These are phyloP conservation scores for Rhizoclosmatium hyalinum DNA, from an alignment of 371 early-diverging fungal species.

Conservation along the genomic window DNA sequence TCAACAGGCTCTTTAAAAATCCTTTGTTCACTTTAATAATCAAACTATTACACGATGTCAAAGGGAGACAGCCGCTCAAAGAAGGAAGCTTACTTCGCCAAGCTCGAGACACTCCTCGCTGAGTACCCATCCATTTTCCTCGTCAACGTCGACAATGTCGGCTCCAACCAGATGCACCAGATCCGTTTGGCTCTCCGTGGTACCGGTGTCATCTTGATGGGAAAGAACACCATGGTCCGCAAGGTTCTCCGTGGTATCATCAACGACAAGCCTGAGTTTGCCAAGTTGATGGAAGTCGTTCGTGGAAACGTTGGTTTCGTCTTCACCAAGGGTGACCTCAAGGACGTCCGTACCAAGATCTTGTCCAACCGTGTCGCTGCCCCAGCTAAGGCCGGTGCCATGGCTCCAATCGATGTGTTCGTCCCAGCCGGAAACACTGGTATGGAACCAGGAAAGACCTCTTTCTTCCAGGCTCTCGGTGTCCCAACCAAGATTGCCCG, in stretches of 20 bases:
- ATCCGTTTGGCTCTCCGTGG: conserved; percentile 95
- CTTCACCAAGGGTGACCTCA: conserved; percentile 98
- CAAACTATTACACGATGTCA: conserved; percentile 69
- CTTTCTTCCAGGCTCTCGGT: conserved; percentile 99
- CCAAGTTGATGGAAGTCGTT: conserved; percentile 84
- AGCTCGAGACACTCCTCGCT: conserved; percentile 54
- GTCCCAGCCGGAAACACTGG: conserved; percentile 99
- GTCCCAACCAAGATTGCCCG: conserved; percentile 99
- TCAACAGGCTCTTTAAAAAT: conserved; percentile 41
- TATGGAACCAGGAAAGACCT: conserved; percentile 99
- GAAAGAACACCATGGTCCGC: conserved; percentile 99
- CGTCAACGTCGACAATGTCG: conserved; percentile 99
- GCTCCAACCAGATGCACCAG: conserved; percentile 99
- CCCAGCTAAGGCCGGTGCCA: conserved; percentile 98
- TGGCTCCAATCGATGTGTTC: conserved; percentile 96
- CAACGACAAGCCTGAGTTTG: conserved; percentile 84
- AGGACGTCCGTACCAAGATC: conserved; percentile 92
- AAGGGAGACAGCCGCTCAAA: conserved; percentile 85
- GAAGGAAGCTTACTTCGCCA: conserved; percentile 68
- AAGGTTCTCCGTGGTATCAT: conserved; percentile 88
- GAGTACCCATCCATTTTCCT: conserved; percentile 91
- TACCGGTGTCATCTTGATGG: conserved; percentile 96
- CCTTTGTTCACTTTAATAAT: conserved; percentile 46
- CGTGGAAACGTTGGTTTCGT: conserved; percentile 99
- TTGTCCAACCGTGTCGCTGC: conserved; percentile 95